Conservation (phyloP, 2,329 filamentous ascomycete species). For the Colletotrichum sansevieriae region DNA sequence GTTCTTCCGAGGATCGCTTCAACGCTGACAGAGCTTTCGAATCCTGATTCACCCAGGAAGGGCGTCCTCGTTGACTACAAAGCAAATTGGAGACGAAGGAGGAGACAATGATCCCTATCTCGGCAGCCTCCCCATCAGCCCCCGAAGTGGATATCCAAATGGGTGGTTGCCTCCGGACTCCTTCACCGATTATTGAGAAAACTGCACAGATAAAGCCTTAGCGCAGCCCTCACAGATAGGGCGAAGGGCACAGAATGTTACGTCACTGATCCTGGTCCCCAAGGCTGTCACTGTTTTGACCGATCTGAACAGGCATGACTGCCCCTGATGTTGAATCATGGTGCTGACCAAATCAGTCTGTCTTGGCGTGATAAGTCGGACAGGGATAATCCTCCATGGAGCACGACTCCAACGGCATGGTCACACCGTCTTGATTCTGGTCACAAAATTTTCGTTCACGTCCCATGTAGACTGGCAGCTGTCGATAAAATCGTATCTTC, state of each 20-base stretch:
- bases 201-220: not conserved
- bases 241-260: too few relatives aligned
- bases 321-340: not conserved
- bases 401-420: constrained; percentile 1
- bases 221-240: not conserved
- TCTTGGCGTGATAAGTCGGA: constrained; percentile 9
- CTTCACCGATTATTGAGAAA: constrained; percentile 12
- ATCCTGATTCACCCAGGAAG: too few relatives aligned
- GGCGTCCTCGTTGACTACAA: too few relatives aligned
- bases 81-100: not conserved
- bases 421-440: too few relatives aligned
- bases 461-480: too few relatives aligned
- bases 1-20: too few relatives aligned
- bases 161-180: not conserved
- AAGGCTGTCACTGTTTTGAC: not conserved
- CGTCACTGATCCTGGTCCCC: not conserved
- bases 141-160: too few relatives aligned
- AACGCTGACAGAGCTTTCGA: too few relatives aligned
- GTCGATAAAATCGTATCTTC: constrained; percentile 11
- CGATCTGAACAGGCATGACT: not conserved
- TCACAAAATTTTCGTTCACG: not conserved
- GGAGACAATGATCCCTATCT: not conserved
- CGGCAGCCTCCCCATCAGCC: not conserved
- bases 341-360: not conserved
- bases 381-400: constrained; percentile 15